Evolutionary conservation across 768 basidiomycete genomes (phyloP), one percentile per base, ranked within the genome.

Genomic region (Kwoniella bestiolae): DNA sequence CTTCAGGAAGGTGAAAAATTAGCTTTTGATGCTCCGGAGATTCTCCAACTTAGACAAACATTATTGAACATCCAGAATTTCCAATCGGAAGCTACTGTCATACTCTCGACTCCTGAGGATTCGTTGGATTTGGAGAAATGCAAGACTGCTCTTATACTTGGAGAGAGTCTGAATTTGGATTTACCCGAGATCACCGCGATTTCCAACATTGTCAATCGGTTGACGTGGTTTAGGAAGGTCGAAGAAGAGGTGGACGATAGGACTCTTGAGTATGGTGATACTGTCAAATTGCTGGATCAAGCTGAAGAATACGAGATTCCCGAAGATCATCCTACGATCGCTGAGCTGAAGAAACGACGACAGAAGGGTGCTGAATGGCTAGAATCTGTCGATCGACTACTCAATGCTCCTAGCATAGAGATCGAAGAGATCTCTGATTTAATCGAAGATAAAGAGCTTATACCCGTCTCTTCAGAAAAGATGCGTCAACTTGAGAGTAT

Each of bases 21-120:
- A 14, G 91, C 92, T 0, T 96, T 96, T 71, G 92, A 95, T 66
- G 86, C 88, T 50, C 86, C 86, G 4, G 94, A 96, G 80, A 89
- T 92, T 29, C 82, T 55, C 2, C 75, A 77, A 41, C 64, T 82
- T 11, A 68, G 76, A 23, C 72, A 76, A 32, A 62, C 78, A 7
- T 26, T 76, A 11, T 46, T 63, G 2, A 58, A 69, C 8, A 79
- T 79, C 62, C 35, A 66, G 5, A 64, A 65, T 6, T 82, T 81
- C 69, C 62, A 69, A 32, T 55, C 66, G 18, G 70, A 78, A 29
- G 81, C 78, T 5, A 41, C 59, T 12, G 52, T 69, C 16, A 68
- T 79, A 7, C 56, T 80, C n/a, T 31, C 65, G 4, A 59, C 63
- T 21, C 61, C 74, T 1, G 74, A 79, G 26, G 55, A 52, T 26